A percentile compares a stretch with the other conserved stretches of the same genome.
phyloP scores from a whole-genome alignment of 2,329 filamentous ascomycete species.

The Fusarium xyrophilum region DNA sequence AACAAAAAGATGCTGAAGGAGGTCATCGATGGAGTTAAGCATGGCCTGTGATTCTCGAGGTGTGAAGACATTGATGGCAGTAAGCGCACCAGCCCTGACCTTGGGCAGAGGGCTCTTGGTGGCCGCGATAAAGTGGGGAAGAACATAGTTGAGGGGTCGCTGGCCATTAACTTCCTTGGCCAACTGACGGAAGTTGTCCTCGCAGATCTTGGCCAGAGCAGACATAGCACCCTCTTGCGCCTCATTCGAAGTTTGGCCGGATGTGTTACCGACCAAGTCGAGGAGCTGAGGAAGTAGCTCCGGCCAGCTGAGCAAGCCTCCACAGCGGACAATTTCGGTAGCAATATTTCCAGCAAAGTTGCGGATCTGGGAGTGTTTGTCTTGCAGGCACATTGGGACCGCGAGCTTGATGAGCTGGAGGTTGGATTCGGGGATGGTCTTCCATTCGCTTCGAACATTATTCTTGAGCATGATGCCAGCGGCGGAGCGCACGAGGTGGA shows the following conservation, averaged over 20 bases:
- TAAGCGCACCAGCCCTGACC: conserved; percentile 80
- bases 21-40: conserved; percentile 77
- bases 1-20: conserved; percentile 83
- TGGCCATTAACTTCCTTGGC: conserved; percentile 89
- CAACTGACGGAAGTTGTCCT: conserved; percentile 88
- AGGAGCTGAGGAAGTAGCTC: conserved; percentile 86
- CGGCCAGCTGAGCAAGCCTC: conserved; percentile 89
- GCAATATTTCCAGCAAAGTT: conserved; percentile 92
- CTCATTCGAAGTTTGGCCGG: conserved; percentile 70
- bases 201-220: conserved; percentile 92
- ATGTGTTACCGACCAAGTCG: conserved; percentile 75
- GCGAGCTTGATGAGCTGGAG: conserved; percentile 80
- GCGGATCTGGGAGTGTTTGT: conserved; percentile 81
- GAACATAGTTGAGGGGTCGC: conserved; percentile 83
- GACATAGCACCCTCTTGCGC: conserved; percentile 94
- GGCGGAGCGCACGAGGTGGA: conserved; percentile 81
- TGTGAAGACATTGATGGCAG: conserved; percentile 90
- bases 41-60: conserved; percentile 83
- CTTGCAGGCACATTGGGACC: conserved; percentile 79
- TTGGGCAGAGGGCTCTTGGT: conserved; percentile 77
- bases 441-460: conserved; percentile 79
- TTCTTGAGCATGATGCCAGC: conserved; percentile 97
- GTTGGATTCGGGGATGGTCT: conserved; percentile 75
- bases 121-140: conserved; percentile 89
- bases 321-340: conserved; percentile 85